Evolutionary conservation across 1,284 basidiomycete genomes (phyloP), one percentile per base, ranked within the genome.

Genomic region (Veloporphyrellus conicus): DNA sequence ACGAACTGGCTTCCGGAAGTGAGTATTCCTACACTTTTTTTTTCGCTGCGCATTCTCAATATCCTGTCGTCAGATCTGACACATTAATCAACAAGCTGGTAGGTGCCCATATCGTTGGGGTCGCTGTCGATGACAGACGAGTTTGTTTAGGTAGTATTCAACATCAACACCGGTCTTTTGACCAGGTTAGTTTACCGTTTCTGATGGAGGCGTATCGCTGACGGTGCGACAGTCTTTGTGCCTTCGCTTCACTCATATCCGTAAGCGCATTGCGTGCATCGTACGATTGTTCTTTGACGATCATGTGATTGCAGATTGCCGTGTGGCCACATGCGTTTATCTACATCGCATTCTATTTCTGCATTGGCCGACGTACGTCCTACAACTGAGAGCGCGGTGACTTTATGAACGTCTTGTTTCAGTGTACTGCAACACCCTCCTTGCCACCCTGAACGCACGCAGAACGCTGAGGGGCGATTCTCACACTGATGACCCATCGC

Each of bases 1-100:
- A 1, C 70, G 79, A 29, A 81, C 79, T 9, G 78, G 79, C 6
- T 80, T 81, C 62, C 64, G 67, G 22, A 74, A 68, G 79, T 72
- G 41, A 51, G 55, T 49, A 27, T 29, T 25, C 36, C 20, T 11
- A 14, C 4, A 5, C 22, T 4, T 37, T 22, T 27, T 22, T 27
- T 15, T 16, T 32, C 10, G 2, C 1, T 27, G 6, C 31, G 8
- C 14, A 7, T 42, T 36, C 28, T 45, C 10, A 61, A 42, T 29
- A n/a, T 29, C 16, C 20, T 8, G 14, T 31, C 14, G 2, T 29
- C 47, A 74, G 74, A 32, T 74, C 77, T 2, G 73, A 78, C 46
- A 69, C 62, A 3, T 67, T 77, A 53, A 72, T 79, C 45, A 75
- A 64, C 52, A 71, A 63, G 48, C 55, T 79, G 54, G 74, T 75